phyloP scores from a whole-genome alignment of 805 yeast genomes.

The Starmerella bombicola region DNA sequence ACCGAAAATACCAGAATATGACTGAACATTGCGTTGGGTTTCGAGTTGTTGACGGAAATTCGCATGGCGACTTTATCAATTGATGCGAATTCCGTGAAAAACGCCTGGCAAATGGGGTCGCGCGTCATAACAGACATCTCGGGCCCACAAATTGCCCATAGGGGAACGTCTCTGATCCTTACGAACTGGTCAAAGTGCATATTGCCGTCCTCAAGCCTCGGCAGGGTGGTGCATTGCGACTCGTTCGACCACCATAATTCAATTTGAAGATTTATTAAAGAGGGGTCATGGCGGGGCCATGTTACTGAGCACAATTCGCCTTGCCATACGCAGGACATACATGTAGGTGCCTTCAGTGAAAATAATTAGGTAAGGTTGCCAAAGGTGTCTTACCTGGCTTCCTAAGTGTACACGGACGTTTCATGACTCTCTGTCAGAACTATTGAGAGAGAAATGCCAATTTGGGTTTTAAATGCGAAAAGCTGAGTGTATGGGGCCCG shows the following conservation, averaged over 20 bases:
- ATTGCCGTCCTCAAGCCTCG: slow-evolving; percentile 1
- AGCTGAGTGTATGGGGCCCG: too few species aligned
- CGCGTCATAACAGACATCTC: slow-evolving; percentile 16
- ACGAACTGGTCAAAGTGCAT: slow-evolving; percentile 11
- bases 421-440: too few species aligned
- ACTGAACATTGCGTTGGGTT: not conserved
- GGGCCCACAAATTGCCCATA: slow-evolving; percentile 18
- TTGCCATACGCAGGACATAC: slow-evolving; percentile 18
- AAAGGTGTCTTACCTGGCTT: too few species aligned
- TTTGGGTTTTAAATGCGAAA: too few species aligned
- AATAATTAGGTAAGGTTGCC: too few species aligned
- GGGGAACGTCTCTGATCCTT: slow-evolving; percentile 9
- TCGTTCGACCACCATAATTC: slow-evolving; percentile 12
- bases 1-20: not conserved
- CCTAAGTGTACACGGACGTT: too few species aligned
- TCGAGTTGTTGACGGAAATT: not conserved
- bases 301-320: slow-evolving; percentile 9
- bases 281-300: slow-evolving; percentile 17
- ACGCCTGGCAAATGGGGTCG: slow-evolving; percentile 6
- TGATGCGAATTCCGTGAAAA: slow-evolving; percentile 18
- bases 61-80: slow-evolving; percentile 2
- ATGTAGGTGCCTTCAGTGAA: too few species aligned
- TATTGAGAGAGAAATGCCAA: too few species aligned
- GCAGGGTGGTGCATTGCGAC: not conserved
- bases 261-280: not conserved